phyloP scores from a whole-genome alignment of 108 stramenopile species.

The Cyclostephanos invisitatus region DNA sequence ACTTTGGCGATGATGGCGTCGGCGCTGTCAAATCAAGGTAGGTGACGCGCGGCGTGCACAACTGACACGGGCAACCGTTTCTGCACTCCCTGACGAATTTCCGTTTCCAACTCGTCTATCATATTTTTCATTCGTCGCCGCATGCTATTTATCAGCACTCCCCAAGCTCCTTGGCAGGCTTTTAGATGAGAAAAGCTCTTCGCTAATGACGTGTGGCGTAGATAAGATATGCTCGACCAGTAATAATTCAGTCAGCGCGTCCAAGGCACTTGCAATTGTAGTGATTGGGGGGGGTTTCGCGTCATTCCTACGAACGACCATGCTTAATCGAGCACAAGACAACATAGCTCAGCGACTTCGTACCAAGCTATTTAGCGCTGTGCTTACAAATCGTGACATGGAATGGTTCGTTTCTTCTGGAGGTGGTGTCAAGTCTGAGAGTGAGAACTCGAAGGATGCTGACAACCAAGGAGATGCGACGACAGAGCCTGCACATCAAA shows the following conservation, averaged over 20 bases:
- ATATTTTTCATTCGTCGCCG: neutral
- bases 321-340: conserved; percentile 73
- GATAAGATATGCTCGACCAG: conserved; percentile 31
- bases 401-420: conserved; percentile 77
- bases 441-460: conserved; percentile 11
- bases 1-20: conserved; percentile 75
- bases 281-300: conserved; percentile 79
- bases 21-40: conserved; percentile 75
- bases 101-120: conserved; percentile 1
- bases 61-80: neutral
- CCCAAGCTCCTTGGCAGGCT: conserved; percentile 73
- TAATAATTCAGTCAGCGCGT: conserved; percentile 21
- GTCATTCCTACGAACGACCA: conserved; percentile 73
- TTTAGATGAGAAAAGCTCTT: conserved; percentile 63
- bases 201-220: conserved; percentile 15
- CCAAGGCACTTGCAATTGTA: conserved; percentile 54
- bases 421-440: conserved; percentile 6
- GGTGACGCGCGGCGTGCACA: neutral
- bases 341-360: conserved; percentile 73
- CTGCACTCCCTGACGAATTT: conserved; percentile 19
- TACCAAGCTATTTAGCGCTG: conserved; percentile 50
- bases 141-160: conserved; percentile 32
- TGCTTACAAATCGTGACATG: conserved; percentile 63
- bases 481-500: neutral
- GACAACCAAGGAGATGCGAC: conserved; percentile 2